Conservation (phyloP, 169 alveolate species). For the Plasmodium reichenowi region DNA sequence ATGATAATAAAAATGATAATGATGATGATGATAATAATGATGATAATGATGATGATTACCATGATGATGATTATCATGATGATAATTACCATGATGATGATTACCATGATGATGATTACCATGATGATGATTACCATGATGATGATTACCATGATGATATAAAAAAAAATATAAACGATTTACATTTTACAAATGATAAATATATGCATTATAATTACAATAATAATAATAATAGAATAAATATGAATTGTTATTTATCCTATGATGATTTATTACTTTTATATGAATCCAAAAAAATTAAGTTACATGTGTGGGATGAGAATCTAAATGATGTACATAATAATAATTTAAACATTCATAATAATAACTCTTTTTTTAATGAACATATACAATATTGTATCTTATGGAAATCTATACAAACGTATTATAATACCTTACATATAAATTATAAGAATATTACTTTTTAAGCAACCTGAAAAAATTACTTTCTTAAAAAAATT, state of each 20-base stretch:
- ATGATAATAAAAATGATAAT: too few species aligned
- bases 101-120: too few species aligned
- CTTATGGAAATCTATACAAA: constrained; percentile 55
- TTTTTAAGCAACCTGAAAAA: not conserved
- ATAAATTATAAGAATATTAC: not conserved
- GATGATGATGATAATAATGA: too few species aligned
- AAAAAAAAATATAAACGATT: too few species aligned
- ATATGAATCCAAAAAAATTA: constrained; percentile 26
- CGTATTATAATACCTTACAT: constrained; percentile 12
- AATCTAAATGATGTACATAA: constrained; percentile 15
- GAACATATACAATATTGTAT: constrained; percentile 15
- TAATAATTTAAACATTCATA: not conserved
- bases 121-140: too few species aligned
- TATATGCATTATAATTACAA: too few species aligned
- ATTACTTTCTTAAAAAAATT: not conserved
- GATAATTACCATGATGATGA: too few species aligned
- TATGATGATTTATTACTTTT: constrained; percentile 28
- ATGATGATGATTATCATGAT: too few species aligned
- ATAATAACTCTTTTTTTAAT: not conserved
- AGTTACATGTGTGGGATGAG: constrained; percentile 24
- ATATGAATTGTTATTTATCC: not conserved
- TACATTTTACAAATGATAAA: too few species aligned
- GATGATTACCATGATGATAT: too few species aligned
- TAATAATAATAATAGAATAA: not conserved
- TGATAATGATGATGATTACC: too few species aligned